Evolutionary conservation across 345 rosid species (phyloP), one percentile per base, ranked within the genome.

Genomic region (Acer yangbiense): DNA sequence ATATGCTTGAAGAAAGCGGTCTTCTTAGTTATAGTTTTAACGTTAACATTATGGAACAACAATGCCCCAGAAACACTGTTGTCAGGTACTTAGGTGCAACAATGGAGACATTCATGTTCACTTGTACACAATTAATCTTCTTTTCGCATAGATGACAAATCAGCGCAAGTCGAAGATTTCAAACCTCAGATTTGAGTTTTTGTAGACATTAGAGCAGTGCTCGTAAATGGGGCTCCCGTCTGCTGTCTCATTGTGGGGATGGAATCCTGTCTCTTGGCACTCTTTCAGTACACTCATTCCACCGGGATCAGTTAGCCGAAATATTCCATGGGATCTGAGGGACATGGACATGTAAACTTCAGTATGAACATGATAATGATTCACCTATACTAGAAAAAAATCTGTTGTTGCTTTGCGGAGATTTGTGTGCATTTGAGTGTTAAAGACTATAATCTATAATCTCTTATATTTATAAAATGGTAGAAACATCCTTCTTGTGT

Each of bases 131-230:
- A 18, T 9, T 41, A 43, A 57, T 35, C 18, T 67, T 71, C 14
- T 69, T 72, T 55, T 13, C 27, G 65, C 11, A 8, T 16, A 8
- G 35, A 55, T 14, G 41, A 68, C 48, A 52, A 73, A 77, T 87
- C 75, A 88, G 54, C 98, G 97, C 85, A 95, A 82, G 83, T 95
- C 98, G 72, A 93, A 93, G 78, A 93, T 92, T 85, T 95, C 97
- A 20, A 95, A 91, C 86, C 98, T 88, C 64, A 93, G 88, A 89
- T 93, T 91, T 12, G 93, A 88, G 79, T 95, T 95, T 69, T 71
- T 91, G 88, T 87, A 93, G 73, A 95, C 94, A 69, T 95, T 91
- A 57, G 89, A 82, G 85, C 98, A 93, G 74, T 87, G 87, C 78
- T 93, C 87, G 21, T 90, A 93, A 55, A 95, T 75, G 12, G 88